A percentile compares a stretch with the other conserved stretches of the same genome.
Conservation (phyloP, 768 basidiomycete genomes). For the Peribolospora kevripleyi region DNA sequence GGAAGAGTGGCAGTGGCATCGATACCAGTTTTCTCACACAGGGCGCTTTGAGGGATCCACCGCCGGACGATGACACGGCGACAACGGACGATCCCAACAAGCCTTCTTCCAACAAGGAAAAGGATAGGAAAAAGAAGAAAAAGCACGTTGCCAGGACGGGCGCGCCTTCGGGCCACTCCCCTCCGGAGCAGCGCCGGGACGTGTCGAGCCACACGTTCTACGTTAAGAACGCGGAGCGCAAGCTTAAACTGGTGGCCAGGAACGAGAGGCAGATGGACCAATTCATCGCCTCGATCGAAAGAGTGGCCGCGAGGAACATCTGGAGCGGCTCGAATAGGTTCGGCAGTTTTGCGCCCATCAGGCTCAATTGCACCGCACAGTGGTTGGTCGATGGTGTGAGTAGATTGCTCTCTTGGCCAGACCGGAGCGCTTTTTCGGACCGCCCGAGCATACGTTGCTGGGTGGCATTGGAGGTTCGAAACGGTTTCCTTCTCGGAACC, state of each 20-base stretch:
- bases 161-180: neutral
- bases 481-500: neutral
- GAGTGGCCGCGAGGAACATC: slow-evolving; percentile 45
- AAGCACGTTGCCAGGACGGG: slow-evolving; percentile 10
- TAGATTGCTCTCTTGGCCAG: slow-evolving; percentile 3
- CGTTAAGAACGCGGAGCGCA: slow-evolving; percentile 70
- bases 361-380: slow-evolving; percentile 78
- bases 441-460: too few relatives aligned
- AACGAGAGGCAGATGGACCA: slow-evolving; percentile 96
- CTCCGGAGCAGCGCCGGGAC: slow-evolving; percentile 25
- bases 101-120: slow-evolving; percentile 10
- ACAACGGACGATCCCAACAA: slow-evolving; percentile 32
- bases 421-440: neutral
- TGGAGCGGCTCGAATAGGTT: slow-evolving; percentile 68
- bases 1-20: too few relatives aligned
- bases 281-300: slow-evolving; percentile 78
- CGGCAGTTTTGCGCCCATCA: slow-evolving; percentile 76
- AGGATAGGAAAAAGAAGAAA: slow-evolving; percentile 18
- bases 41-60: too few relatives aligned
- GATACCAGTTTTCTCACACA: too few relatives aligned
- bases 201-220: slow-evolving; percentile 88
- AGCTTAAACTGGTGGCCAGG: slow-evolving; percentile 59
- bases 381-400: slow-evolving; percentile 94
- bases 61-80: too few relatives aligned
- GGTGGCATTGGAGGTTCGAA: too few relatives aligned